Evolutionary conservation across 148 eudicot species (phyloP), one percentile per base, ranked within the genome.

Genomic region (Pharnaceum exiguum): DNA sequence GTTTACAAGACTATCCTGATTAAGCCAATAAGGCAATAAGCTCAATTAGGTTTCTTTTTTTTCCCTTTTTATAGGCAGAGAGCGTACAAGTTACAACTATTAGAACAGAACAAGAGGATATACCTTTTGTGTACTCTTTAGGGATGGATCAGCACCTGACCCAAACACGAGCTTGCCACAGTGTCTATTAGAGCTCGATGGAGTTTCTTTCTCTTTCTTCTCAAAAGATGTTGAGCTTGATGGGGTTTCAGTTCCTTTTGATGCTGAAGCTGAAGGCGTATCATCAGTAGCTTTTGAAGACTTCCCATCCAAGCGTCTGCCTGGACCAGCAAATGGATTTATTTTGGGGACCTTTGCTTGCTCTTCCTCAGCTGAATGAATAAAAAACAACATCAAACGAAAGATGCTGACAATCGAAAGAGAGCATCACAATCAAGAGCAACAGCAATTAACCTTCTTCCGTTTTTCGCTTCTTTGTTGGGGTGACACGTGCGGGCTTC

Each of bases 291-390:
- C 47, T 8, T 40, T 29, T 7, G 69, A 50, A 63, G 74, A 16
- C 33, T 70, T 70, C 31, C 74, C 74, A 63, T 70, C 69, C 51
- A 70, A 63, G 22, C 74, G 74, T 50, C 69, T 63, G 8, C 69
- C 74, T 7, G 69, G 45, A 36, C 74, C 74, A 19, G 69, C 44
- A 64, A 70, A 70, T 21, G 74, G 55, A 55, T 26, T 70, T 28
- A 70, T 63, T 44, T 57, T 70, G 12, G 74, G 59, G 55, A 45
- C 59, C 16, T 57, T 46, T 27, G 59, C 69, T 12, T 53, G 69
- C 55, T 63, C 69, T 27, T 70, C 74, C 33, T 70, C 69, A 57
- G 8, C 65, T 63, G 21, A 2, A n/a, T 25, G 23, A 57, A 62
- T 6, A 46, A 49, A 32, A 59, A 12, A 53, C 42, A 51, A 26